Evolutionary conservation across 768 basidiomycete genomes (phyloP).

Genomic region (Lentinula sp.): DNA sequence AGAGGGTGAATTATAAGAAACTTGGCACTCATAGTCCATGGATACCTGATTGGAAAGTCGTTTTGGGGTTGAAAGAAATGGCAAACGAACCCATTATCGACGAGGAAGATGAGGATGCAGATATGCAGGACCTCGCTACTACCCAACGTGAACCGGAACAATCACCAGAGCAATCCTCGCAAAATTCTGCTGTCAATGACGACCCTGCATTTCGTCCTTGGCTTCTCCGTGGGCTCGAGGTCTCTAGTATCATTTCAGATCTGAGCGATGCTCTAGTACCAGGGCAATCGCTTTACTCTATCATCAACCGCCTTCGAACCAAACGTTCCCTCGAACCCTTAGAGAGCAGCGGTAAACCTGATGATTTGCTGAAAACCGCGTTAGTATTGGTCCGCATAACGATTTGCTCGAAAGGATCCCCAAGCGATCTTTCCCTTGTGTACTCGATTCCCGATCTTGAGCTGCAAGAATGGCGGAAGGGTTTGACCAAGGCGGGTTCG

Average conservation of each 20-base stretch:
- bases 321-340: slow-evolving; percentile 46
- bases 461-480: slow-evolving; percentile 39
- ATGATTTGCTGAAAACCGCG: slow-evolving; percentile 50
- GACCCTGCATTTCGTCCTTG: slow-evolving; percentile 37
- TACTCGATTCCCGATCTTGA: slow-evolving; percentile 57
- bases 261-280: slow-evolving; percentile 31
- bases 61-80: slow-evolving; percentile 45
- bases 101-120: slow-evolving; percentile 13
- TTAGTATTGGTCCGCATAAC: slow-evolving; percentile 61
- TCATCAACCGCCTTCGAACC: slow-evolving; percentile 53
- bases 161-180: neutral
- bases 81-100: slow-evolving; percentile 4
- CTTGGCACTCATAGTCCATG: slow-evolving; percentile 68
- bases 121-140: slow-evolving; percentile 31
- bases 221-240: slow-evolving; percentile 60
- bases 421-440: slow-evolving; percentile 68
- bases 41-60: slow-evolving; percentile 65
- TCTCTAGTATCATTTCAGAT: slow-evolving; percentile 37
- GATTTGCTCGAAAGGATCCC: slow-evolving; percentile 63
- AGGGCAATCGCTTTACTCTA: slow-evolving; percentile 37
- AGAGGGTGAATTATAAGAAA: slow-evolving; percentile 66
- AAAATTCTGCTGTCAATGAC: slow-evolving; percentile 19
- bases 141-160: slow-evolving; percentile 47
- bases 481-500: slow-evolving; percentile 18
- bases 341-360: slow-evolving; percentile 22